Evolutionary conservation across 768 basidiomycete species (phyloP).

Genomic region (Tricholoma terreum): DNA sequence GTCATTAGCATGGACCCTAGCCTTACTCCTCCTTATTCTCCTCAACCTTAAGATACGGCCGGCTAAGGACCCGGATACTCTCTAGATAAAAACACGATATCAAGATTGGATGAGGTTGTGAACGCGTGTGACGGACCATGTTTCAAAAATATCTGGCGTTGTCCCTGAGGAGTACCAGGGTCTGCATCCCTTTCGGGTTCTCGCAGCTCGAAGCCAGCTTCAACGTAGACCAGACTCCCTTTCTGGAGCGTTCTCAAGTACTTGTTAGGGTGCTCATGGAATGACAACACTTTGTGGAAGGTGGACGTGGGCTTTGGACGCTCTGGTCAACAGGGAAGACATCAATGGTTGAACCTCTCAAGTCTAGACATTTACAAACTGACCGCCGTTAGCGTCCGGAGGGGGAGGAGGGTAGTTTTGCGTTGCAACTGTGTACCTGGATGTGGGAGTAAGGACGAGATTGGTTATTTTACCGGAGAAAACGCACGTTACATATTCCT

Average conservation of each 20-base stretch:
- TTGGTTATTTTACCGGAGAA: background rate
- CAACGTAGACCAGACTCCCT: slow-evolving; percentile 76
- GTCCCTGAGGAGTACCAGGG: slow-evolving; percentile 62
- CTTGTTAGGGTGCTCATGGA: slow-evolving; percentile 56
- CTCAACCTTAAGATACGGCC: slow-evolving; percentile 13
- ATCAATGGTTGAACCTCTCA: background rate
- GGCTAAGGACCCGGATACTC: slow-evolving; percentile 46
- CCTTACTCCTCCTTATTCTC: slow-evolving; percentile 12
- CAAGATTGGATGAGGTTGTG: background rate
- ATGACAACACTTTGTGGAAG: slow-evolving; percentile 78
- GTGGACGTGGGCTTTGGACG: slow-evolving; percentile 52
- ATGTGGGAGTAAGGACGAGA: background rate
- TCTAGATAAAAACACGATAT: slow-evolving; percentile 36
- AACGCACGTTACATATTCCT: slow-evolving; percentile 74
- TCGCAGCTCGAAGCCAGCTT: slow-evolving; percentile 73
- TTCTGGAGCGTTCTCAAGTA: slow-evolving; percentile 65
- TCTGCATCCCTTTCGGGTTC: slow-evolving; percentile 69
- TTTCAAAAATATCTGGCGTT: slow-evolving; percentile 78
- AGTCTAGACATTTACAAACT: slow-evolving; percentile 13
- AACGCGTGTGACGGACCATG: slow-evolving; percentile 52
- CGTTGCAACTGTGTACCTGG: slow-evolving; percentile 78
- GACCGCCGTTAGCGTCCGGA: slow-evolving; percentile 60
- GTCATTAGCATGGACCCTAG: background rate
- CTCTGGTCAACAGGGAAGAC: slow-evolving; percentile 33
- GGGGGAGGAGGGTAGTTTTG: slow-evolving; percentile 57